Conservation (phyloP, 306 rosid species). For the Vigna hirtella region DNA sequence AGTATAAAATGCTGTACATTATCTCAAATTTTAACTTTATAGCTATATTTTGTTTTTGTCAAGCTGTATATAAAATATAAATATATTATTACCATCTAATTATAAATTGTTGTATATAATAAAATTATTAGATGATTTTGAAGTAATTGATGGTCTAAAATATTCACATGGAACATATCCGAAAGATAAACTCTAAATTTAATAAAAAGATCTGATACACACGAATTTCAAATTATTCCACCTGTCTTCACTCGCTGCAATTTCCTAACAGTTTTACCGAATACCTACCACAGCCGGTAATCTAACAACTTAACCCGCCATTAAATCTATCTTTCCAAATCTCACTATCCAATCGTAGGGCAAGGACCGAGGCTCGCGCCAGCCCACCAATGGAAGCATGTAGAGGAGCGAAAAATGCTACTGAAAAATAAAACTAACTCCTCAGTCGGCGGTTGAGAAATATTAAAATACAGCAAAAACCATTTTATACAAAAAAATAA, state of each 20-base stretch:
- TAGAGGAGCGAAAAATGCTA: neutral
- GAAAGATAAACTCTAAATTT: too few species aligned
- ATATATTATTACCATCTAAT: too few species aligned
- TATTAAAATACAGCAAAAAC: neutral
- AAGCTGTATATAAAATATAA: too few species aligned
- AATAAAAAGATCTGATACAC: too few species aligned
- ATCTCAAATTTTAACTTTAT: too few species aligned
- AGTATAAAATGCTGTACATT: too few species aligned
- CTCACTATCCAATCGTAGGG: neutral
- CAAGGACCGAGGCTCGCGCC: neutral
- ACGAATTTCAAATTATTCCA: too few species aligned
- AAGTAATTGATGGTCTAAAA: too few species aligned
- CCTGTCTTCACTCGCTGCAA: neutral
- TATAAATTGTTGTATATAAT: too few species aligned
- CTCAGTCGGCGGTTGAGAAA: conserved; percentile 42
- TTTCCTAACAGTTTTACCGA: neutral
- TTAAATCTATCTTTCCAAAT: neutral
- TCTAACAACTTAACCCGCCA: neutral
- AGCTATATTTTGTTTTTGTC: too few species aligned
- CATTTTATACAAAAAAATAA: neutral
- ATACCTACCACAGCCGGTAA: neutral
- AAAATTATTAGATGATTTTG: too few species aligned
- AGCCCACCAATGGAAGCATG: neutral
- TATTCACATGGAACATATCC: too few species aligned
- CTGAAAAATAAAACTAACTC: conserved; percentile 40